Evolutionary conservation across 768 basidiomycete species (phyloP).

Genomic region (Boletus rubroflammeus): DNA sequence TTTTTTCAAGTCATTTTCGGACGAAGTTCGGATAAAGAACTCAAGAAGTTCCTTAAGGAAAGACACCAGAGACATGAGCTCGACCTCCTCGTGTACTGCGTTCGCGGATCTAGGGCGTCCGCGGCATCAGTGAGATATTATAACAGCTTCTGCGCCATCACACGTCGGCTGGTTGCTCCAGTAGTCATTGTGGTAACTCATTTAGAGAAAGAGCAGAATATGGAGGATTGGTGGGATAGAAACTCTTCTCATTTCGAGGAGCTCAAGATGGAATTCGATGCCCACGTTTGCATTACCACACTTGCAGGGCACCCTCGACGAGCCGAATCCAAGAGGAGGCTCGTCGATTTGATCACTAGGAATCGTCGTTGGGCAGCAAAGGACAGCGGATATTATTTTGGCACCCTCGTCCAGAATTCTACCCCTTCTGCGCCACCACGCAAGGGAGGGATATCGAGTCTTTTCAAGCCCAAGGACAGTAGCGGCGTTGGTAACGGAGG

Average conservation of each 20-base stretch:
- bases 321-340: slow-evolving; percentile 14
- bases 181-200: slow-evolving; percentile 36
- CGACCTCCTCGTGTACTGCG: slow-evolving; percentile 39
- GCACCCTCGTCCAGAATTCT: background rate
- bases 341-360: slow-evolving; percentile 13
- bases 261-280: slow-evolving; percentile 33
- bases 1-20: slow-evolving; percentile 11
- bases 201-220: slow-evolving; percentile 27
- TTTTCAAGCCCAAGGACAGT: background rate
- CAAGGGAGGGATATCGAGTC: background rate
- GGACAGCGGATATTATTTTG: slow-evolving; percentile 10
- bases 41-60: slow-evolving; percentile 21
- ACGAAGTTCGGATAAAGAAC: slow-evolving; percentile 10
- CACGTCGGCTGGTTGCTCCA: slow-evolving; percentile 37
- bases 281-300: slow-evolving; percentile 37
- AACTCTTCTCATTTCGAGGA: slow-evolving; percentile 27
- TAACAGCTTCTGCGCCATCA: slow-evolving; percentile 31
- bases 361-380: slow-evolving; percentile 7
- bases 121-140: slow-evolving; percentile 31
- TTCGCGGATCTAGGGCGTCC: slow-evolving; percentile 34
- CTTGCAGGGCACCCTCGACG: slow-evolving; percentile 6
- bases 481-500: background rate
- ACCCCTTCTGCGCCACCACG: background rate
- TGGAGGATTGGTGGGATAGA: slow-evolving; percentile 31
- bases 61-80: slow-evolving; percentile 27